Evolutionary conservation across 495 filamentous ascomycete genomes (phyloP).

Genomic region (Hyaloscypha hepaticicola): DNA sequence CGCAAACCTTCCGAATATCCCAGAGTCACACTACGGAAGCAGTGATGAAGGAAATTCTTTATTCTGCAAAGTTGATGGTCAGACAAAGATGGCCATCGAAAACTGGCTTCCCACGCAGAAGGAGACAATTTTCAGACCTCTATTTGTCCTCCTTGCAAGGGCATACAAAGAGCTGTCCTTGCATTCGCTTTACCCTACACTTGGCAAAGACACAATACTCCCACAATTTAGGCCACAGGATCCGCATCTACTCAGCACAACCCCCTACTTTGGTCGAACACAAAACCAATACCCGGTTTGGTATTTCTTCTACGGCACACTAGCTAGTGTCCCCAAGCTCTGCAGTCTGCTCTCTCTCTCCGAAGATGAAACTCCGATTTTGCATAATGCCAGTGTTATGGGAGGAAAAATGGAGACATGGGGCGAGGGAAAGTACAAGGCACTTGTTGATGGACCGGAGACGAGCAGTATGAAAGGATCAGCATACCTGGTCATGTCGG

Average conservation of each 20-base stretch:
- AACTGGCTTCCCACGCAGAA: constrained; percentile 18
- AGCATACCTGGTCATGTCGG: constrained; percentile 42
- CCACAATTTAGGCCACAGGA: constrained; percentile 35
- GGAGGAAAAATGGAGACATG: constrained; percentile 36
- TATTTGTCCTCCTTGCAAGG: constrained; percentile 34
- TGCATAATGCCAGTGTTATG: constrained; percentile 28
- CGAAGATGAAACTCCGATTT: constrained; percentile 17
- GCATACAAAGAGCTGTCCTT: constrained; percentile 40
- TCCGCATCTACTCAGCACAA: constrained; percentile 4
- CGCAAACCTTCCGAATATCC: constrained; percentile 14
- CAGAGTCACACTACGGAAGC: constrained; percentile 4
- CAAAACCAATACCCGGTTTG: constrained; percentile 39
- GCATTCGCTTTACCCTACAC: constrained; percentile 37
- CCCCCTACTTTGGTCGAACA: not conserved
- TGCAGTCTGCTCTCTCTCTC: constrained; percentile 26
- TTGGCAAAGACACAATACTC: constrained; percentile 43
- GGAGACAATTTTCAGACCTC: constrained; percentile 28
- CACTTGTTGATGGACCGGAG: constrained; percentile 37
- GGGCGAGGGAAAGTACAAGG: constrained; percentile 41
- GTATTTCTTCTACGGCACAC: constrained; percentile 43
- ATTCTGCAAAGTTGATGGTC: constrained; percentile 31
- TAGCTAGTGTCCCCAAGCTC: constrained; percentile 30
- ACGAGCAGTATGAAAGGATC: constrained; percentile 33
- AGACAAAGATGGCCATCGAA: constrained; percentile 23
- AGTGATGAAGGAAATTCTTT: constrained; percentile 18